Evolutionary conservation across 192 early-diverging fungal species (phyloP).

Genomic region (Hyaloraphidium curvatum): DNA sequence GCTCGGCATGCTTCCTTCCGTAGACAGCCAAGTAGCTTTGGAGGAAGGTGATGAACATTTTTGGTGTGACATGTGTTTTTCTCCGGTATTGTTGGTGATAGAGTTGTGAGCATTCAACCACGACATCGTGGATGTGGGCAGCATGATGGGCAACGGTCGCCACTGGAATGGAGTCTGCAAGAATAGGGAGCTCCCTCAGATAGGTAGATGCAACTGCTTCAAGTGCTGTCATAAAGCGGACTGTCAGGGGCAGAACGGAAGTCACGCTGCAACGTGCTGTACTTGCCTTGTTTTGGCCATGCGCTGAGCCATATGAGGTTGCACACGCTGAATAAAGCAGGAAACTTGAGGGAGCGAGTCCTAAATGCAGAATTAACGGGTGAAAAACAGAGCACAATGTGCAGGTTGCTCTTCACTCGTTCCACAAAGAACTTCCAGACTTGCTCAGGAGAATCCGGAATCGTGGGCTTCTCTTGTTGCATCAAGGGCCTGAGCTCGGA

Average conservation of each 20-base stretch:
- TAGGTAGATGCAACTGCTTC: conserved; percentile 27
- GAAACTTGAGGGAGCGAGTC: conserved; percentile 42
- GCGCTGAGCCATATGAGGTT: conserved; percentile 46
- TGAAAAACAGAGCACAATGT: conserved; percentile 44
- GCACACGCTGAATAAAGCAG: conserved; percentile 37
- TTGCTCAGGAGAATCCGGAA: conserved; percentile 39
- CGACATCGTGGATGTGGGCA: conserved; percentile 40
- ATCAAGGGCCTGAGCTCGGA: conserved; percentile 30
- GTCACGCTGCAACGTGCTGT: conserved; percentile 7
- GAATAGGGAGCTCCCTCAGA: no score
- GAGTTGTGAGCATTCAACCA: conserved; percentile 36
- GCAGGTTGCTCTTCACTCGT: conserved; percentile 39
- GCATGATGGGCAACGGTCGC: conserved; percentile 37
- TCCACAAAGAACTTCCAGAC: conserved; percentile 51
- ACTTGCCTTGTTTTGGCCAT: conserved; percentile 34
- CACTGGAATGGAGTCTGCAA: no score
- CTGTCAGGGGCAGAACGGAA: background rate
- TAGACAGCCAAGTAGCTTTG: conserved; percentile 33
- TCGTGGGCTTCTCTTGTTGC: conserved; percentile 34
- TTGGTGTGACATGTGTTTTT: conserved; percentile 40
- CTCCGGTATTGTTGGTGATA: conserved; percentile 41
- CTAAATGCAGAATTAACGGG: conserved; percentile 46
- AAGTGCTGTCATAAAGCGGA: no score
- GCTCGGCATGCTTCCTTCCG: conserved; percentile 25
- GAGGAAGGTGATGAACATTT: conserved; percentile 41